phyloP scores from a whole-genome alignment of 2,329 filamentous ascomycete genomes.

The Davidsoniella eucalypti region DNA sequence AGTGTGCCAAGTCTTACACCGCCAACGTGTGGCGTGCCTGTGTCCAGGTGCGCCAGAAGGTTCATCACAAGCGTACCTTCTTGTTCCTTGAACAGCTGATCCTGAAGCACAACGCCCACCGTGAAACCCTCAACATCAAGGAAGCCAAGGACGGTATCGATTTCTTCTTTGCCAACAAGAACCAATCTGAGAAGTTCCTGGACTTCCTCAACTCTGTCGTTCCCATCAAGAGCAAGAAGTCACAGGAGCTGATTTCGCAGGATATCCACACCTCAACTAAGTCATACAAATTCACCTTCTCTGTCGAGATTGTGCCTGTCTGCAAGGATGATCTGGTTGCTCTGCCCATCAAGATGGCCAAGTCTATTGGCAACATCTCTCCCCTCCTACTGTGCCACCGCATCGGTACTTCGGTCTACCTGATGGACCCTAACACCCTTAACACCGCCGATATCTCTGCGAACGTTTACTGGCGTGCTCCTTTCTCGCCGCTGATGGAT shows the following conservation, averaged over 20 bases:
- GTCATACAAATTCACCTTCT: constrained; percentile 90
- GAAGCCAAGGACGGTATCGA: constrained; percentile 92
- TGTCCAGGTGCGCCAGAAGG: constrained; percentile 93
- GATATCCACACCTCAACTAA: constrained; percentile 82
- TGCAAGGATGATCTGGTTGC: constrained; percentile 97
- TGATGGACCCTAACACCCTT: constrained; percentile 79
- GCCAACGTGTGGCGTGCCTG: constrained; percentile 88
- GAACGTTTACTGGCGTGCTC: constrained; percentile 76
- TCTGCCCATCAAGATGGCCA: constrained; percentile 75
- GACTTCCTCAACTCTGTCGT: constrained; percentile 76
- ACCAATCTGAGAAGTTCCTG: constrained; percentile 81
- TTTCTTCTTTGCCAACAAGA: constrained; percentile 81
- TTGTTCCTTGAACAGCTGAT: constrained; percentile 78
- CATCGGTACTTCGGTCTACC: constrained; percentile 76
- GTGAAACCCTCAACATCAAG: constrained; percentile 94
- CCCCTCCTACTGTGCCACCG: constrained; percentile 75
- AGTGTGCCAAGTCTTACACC: constrained; percentile 91
- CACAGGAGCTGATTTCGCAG: constrained; percentile 74
- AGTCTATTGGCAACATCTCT: constrained; percentile 71
- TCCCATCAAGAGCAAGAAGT: constrained; percentile 61
- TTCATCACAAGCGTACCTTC: constrained; percentile 74
- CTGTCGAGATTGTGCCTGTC: constrained; percentile 76
- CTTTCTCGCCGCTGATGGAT: constrained; percentile 72
- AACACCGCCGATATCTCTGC: constrained; percentile 76
- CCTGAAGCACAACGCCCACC: constrained; percentile 80